Evolutionary conservation across 495 filamentous ascomycete species (phyloP).

Genomic region (Penicillium turbatum): DNA sequence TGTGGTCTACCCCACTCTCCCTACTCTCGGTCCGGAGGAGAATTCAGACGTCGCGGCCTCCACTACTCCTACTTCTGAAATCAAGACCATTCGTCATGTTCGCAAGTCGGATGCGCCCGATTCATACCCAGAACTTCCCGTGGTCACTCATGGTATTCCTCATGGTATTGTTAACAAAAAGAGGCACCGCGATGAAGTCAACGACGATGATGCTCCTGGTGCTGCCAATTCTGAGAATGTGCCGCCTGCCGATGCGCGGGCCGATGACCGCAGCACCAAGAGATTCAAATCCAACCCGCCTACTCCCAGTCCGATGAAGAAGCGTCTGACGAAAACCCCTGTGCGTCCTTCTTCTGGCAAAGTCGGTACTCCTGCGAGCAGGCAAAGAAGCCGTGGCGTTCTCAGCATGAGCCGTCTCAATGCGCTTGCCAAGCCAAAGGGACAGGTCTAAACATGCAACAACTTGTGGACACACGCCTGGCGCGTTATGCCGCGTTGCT

Average conservation of each 20-base stretch:
- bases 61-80: constrained; percentile 3
- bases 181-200: constrained; percentile 51
- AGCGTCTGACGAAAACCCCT: constrained; percentile 31
- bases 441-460: constrained; percentile 22
- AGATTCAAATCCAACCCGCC: constrained; percentile 37
- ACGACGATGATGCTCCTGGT: constrained; percentile 49
- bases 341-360: constrained; percentile 31
- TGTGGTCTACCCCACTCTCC: constrained; percentile 43
- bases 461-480: constrained; percentile 7
- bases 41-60: constrained; percentile 4
- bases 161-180: constrained; percentile 76
- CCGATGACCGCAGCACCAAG: constrained; percentile 43
- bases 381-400: constrained; percentile 30
- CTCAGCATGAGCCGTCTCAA: constrained; percentile 49
- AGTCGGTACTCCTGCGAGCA: constrained; percentile 37
- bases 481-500: constrained; percentile 10
- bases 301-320: constrained; percentile 38
- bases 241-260: constrained; percentile 29
- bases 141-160: constrained; percentile 64
- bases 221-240: constrained; percentile 41
- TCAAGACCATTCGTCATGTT: constrained; percentile 37
- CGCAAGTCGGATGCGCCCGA: constrained; percentile 26
- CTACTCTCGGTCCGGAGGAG: constrained; percentile 37
- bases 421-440: constrained; percentile 50
- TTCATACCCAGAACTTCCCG: constrained; percentile 32